Evolutionary conservation across 2,329 filamentous ascomycete genomes (phyloP).

Genomic region (Fusarium illudens): DNA sequence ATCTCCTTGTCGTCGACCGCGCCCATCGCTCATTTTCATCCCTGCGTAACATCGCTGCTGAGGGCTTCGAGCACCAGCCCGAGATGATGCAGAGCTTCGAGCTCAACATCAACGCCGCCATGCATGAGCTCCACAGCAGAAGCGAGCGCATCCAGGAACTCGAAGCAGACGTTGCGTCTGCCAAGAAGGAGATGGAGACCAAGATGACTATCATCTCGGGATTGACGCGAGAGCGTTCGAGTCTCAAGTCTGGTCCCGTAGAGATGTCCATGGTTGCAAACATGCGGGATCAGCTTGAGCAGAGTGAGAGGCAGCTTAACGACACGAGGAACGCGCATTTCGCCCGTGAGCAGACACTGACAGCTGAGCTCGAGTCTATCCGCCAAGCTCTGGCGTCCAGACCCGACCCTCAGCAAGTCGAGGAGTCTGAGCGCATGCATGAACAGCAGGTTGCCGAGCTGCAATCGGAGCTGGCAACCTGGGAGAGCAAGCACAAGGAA

Average conservation of each 20-base stretch:
- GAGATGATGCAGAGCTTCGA: slow-evolving; percentile 94
- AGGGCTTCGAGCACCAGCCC: slow-evolving; percentile 83
- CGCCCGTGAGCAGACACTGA: slow-evolving; percentile 78
- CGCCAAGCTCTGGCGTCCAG: slow-evolving; percentile 59
- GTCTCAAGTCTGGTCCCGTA: slow-evolving; percentile 82
- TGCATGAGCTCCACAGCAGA: slow-evolving; percentile 87
- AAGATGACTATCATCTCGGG: slow-evolving; percentile 97
- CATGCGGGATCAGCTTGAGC: slow-evolving; percentile 86
- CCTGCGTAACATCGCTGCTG: slow-evolving; percentile 84
- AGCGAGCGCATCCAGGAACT: slow-evolving; percentile 91
- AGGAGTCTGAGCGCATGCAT: slow-evolving; percentile 52
- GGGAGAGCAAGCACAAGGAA: slow-evolving; percentile 79
- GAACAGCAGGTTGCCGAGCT: slow-evolving; percentile 70
- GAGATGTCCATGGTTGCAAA: slow-evolving; percentile 91
- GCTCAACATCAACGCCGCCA: slow-evolving; percentile 86
- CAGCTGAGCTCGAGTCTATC: slow-evolving; percentile 74
- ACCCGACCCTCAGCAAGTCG: slow-evolving; percentile 38
- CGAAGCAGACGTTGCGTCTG: slow-evolving; percentile 81
- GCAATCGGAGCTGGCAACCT: slow-evolving; percentile 74
- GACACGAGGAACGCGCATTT: slow-evolving; percentile 76
- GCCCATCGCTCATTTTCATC: slow-evolving; percentile 91
- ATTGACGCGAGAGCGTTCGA: slow-evolving; percentile 90
- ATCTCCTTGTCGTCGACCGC: slow-evolving; percentile 84
- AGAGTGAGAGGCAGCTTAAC: slow-evolving; percentile 83
- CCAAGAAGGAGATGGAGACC: slow-evolving; percentile 95